These are phyloP conservation scores for Luvunga scandens DNA, from an alignment of 345 rosid genomes.

Conservation along the genomic window DNA sequence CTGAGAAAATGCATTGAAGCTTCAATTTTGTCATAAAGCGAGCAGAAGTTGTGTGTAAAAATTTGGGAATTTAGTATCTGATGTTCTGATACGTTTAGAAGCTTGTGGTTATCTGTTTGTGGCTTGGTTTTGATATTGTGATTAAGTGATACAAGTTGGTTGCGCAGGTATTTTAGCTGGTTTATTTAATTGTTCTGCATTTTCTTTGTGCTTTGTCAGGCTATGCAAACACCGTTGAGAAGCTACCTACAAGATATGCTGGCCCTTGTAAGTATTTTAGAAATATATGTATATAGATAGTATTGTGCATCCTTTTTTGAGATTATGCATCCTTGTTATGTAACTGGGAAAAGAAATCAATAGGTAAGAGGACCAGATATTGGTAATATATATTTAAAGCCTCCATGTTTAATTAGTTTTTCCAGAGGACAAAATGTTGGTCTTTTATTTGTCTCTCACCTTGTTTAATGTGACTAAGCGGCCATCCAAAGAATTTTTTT, in stretches of 20 bases:
- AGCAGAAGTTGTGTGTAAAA: neutral
- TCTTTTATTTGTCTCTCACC: neutral
- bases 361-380: neutral
- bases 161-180: neutral
- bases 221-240: slow-evolving; percentile 89
- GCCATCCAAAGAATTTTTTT: neutral
- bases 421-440: no score
- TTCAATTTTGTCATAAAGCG: neutral
- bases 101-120: neutral
- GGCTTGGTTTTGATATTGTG: neutral
- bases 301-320: neutral
- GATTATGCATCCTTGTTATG: neutral
- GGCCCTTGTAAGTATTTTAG: slow-evolving; percentile 62
- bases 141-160: neutral
- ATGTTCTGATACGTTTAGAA: neutral
- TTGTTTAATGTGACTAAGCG: neutral
- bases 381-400: neutral
- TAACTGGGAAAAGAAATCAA: no score
- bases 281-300: neutral
- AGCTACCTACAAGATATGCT: slow-evolving; percentile 87
- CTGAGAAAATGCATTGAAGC: neutral
- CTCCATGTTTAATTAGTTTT: no score
- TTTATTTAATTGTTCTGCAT: neutral
- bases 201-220: slow-evolving; percentile 35
- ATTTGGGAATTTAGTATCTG: neutral